Percentiles rank a stretch among this genome's conserved stretches.
These are phyloP conservation scores for Vinca minor DNA, from an alignment of 257 asterid genomes.

Conservation along the genomic window DNA sequence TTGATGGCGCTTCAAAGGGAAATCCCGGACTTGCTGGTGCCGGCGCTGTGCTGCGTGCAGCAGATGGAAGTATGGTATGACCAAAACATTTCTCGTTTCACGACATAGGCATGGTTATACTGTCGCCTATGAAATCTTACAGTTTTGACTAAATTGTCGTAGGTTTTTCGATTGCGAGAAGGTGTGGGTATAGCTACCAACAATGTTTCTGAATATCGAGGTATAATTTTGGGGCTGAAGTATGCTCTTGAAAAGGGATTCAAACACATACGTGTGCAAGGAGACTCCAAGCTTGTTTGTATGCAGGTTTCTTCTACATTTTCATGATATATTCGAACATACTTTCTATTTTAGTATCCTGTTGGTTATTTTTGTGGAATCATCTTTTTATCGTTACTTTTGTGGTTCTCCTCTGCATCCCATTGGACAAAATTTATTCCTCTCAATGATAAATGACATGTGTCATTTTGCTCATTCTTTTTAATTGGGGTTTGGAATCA, in stretches of 20 bases:
- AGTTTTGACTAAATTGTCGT: slow-evolving; percentile 11
- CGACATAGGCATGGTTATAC: background rate
- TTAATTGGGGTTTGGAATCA: background rate
- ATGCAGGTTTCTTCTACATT: slow-evolving; percentile 64
- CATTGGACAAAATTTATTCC: background rate
- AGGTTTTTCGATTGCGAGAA: slow-evolving; percentile 87
- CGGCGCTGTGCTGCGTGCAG: slow-evolving; percentile 74
- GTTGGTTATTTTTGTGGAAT: slow-evolving; percentile 4
- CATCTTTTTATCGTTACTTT: slow-evolving; percentile 4
- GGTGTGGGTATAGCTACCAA: slow-evolving; percentile 92
- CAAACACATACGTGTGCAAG: slow-evolving; percentile 73
- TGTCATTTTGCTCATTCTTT: background rate
- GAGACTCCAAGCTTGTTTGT: slow-evolving; percentile 98
- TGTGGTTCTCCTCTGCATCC: background rate
- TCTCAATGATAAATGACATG: background rate
- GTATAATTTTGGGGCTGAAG: slow-evolving; percentile 76
- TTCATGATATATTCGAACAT: background rate
- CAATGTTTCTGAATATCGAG: slow-evolving; percentile 90
- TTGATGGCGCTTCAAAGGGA: slow-evolving; percentile 97
- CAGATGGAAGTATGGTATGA: slow-evolving; percentile 82
- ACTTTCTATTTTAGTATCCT: background rate
- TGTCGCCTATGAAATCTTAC: background rate
- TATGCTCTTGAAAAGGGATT: slow-evolving; percentile 83
- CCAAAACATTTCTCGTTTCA: slow-evolving; percentile 9
- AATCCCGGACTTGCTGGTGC: slow-evolving; percentile 98